Evolutionary conservation across 306 rosid species (phyloP).

Genomic region (Corylus avellana): DNA sequence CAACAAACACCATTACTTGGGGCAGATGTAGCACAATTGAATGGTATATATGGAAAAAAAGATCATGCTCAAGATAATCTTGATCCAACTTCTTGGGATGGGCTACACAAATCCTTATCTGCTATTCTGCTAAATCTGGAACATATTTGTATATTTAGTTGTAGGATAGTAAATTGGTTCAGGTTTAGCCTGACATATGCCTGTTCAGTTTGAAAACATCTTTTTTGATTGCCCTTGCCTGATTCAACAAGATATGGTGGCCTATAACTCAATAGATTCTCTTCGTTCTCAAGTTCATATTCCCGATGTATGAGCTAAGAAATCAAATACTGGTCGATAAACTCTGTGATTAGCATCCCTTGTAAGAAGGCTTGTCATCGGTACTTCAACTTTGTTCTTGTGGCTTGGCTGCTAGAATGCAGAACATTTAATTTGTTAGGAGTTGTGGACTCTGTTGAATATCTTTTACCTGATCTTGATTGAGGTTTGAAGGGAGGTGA

Average conservation of each 20-base stretch:
- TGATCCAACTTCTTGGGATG: too few relatives aligned
- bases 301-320: not conserved
- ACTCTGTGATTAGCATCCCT: not conserved
- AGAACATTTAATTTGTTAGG: not conserved
- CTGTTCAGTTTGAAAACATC: too few relatives aligned
- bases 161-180: too few relatives aligned
- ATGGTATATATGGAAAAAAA: too few relatives aligned
- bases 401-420: slow-evolving; percentile 1
- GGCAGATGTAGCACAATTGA: too few relatives aligned
- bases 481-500: not conserved
- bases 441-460: not conserved
- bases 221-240: not conserved
- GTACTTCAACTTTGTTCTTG: not conserved
- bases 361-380: not conserved
- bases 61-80: too few relatives aligned
- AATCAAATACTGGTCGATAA: not conserved
- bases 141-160: too few relatives aligned
- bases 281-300: not conserved
- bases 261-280: not conserved
- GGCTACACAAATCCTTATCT: too few relatives aligned
- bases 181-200: too few relatives aligned
- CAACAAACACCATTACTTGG: too few relatives aligned
- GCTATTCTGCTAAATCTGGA: too few relatives aligned
- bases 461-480: not conserved
- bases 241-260: not conserved